Evolutionary conservation across 1,284 basidiomycete genomes (phyloP).

Genomic region (Leccinum ambiguum): DNA sequence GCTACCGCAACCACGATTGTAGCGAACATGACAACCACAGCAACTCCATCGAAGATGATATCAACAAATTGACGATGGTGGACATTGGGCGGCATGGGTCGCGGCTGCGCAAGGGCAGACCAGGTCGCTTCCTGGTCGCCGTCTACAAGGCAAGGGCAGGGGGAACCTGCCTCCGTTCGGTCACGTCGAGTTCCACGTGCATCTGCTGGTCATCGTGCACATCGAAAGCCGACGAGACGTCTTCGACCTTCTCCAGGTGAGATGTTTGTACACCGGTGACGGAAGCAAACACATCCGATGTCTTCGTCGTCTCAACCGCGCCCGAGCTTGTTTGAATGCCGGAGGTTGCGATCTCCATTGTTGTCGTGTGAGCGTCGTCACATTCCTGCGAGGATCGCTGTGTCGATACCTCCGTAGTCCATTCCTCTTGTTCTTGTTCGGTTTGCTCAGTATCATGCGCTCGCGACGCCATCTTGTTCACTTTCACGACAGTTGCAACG

Average conservation of each 20-base stretch:
- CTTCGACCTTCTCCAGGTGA: background rate
- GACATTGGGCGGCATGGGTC: too few relatives aligned
- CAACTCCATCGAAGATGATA: too few relatives aligned
- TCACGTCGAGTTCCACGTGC: background rate
- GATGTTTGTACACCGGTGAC: background rate
- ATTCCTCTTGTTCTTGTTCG: background rate
- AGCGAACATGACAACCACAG: too few relatives aligned
- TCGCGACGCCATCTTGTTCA: background rate
- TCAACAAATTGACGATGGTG: too few relatives aligned
- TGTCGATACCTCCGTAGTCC: background rate
- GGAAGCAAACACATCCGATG: background rate
- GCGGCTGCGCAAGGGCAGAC: too few relatives aligned
- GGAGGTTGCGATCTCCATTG: background rate
- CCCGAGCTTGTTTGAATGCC: background rate
- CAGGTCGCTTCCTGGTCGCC: too few relatives aligned
- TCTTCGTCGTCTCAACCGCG: background rate
- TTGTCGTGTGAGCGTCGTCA: background rate
- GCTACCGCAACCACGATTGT: too few relatives aligned
- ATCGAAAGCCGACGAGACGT: background rate
- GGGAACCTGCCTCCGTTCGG: too few relatives aligned
- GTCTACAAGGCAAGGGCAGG: too few relatives aligned
- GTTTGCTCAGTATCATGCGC: background rate
- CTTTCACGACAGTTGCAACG: background rate
- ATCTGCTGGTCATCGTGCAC: background rate
- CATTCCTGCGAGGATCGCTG: background rate